Evolutionary conservation across 805 yeast species (phyloP).

Genomic region (Wickerhamiella galacta): DNA sequence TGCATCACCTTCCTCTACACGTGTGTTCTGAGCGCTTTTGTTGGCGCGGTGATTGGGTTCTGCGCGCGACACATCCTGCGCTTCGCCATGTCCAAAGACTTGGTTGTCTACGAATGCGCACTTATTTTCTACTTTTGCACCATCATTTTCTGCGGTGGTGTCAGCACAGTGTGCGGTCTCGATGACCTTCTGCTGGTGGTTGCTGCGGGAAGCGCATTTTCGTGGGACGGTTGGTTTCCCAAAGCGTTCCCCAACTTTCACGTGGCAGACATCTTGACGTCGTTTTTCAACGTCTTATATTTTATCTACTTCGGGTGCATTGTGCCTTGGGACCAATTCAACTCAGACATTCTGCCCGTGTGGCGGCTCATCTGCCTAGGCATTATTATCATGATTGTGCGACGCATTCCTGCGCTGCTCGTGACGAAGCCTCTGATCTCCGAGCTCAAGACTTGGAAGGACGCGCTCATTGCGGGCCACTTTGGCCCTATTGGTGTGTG

Average conservation of each 20-base stretch:
- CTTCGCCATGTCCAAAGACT: conserved; percentile 32
- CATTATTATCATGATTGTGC: conserved; percentile 19
- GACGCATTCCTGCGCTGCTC: conserved; percentile 24
- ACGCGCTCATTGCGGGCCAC: conserved; percentile 56
- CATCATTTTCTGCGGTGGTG: conserved; percentile 52
- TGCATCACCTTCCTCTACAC: conserved; percentile 44
- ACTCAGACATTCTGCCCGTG: conserved; percentile 20
- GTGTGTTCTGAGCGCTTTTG: conserved; percentile 38
- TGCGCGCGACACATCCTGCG: conserved; percentile 34
- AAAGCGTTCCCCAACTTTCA: conserved; percentile 42
- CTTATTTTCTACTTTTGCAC: conserved; percentile 63
- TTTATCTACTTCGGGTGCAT: conserved; percentile 57
- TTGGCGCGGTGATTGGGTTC: conserved; percentile 42
- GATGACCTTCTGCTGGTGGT: conserved; percentile 60
- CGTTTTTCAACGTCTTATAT: conserved; percentile 45
- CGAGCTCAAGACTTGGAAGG: conserved; percentile 46
- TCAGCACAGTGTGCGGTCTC: conserved; percentile 47
- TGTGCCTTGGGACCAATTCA: conserved; percentile 52
- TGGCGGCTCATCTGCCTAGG: conserved; percentile 24
- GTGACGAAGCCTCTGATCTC: conserved; percentile 40
- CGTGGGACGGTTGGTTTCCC: conserved; percentile 59
- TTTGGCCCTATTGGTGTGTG: conserved; percentile 68
- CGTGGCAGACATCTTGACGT: conserved; percentile 48
- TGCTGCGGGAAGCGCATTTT: conserved; percentile 56
- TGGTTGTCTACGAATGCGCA: conserved; percentile 40